phyloP scores from a whole-genome alignment of 129 eudicot species.

The Deinandra increscens region DNA sequence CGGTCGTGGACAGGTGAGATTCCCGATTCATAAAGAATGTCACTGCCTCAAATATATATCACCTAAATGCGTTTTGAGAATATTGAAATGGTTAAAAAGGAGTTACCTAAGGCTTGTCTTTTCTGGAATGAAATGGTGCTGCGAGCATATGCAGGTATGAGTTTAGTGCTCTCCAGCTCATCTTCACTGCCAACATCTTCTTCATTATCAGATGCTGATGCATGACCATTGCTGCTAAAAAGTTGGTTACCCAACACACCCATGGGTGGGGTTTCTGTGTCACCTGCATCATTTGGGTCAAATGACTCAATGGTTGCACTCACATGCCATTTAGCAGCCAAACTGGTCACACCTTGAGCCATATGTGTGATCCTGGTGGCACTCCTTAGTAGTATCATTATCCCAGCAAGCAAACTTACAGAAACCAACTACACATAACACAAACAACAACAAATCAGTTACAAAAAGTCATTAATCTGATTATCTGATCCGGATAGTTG shows the following conservation, averaged over 20 bases:
- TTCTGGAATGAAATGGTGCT: slow-evolving; percentile 89
- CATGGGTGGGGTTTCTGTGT: slow-evolving; percentile 53
- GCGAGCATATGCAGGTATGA: slow-evolving; percentile 64
- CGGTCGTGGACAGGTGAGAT: too few relatives aligned
- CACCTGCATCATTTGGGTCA: slow-evolving; percentile 43
- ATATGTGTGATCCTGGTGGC: slow-evolving; percentile 93
- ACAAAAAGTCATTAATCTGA: slow-evolving; percentile 2
- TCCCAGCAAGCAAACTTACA: slow-evolving; percentile 84
- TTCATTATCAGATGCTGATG: slow-evolving; percentile 56
- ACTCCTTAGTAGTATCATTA: slow-evolving; percentile 73
- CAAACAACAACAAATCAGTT: background rate
- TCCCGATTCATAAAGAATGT: too few relatives aligned
- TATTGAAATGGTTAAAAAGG: too few relatives aligned
- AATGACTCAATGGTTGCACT: slow-evolving; percentile 85
- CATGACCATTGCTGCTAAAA: slow-evolving; percentile 31
- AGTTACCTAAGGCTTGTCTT: slow-evolving; percentile 86
- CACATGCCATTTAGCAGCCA: slow-evolving; percentile 95
- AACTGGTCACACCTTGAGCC: slow-evolving; percentile 77
- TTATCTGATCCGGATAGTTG: background rate
- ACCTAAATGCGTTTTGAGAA: too few relatives aligned
- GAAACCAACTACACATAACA: slow-evolving; percentile 65
- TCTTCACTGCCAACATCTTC: slow-evolving; percentile 86
- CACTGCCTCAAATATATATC: too few relatives aligned
- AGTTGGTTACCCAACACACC: slow-evolving; percentile 27
- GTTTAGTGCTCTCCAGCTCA: slow-evolving; percentile 65